These are phyloP conservation scores for Myrica gale DNA, from an alignment of 306 rosid genomes.

Conservation along the genomic window DNA sequence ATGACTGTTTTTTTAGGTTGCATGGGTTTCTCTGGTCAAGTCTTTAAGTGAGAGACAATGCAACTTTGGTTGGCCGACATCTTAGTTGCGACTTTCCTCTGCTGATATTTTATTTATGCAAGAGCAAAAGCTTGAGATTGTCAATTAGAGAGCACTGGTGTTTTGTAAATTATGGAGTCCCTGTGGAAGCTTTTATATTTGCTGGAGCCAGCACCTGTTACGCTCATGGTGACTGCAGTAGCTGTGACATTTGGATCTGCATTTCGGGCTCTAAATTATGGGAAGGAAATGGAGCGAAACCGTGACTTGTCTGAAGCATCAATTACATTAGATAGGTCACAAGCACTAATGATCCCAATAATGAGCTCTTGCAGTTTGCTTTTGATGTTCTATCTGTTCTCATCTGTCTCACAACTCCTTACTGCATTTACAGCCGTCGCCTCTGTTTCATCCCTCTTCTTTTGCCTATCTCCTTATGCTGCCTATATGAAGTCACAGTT, in stretches of 20 bases:
- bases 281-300: slow-evolving; percentile 94
- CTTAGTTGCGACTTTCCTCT: slow-evolving; percentile 13
- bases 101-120: slow-evolving; percentile 11
- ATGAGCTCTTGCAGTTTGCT: slow-evolving; percentile 97
- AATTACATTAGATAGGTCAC: slow-evolving; percentile 82
- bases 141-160: slow-evolving; percentile 4
- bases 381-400: slow-evolving; percentile 95
- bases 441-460: slow-evolving; percentile 78
- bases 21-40: slow-evolving; percentile 53
- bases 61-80: slow-evolving; percentile 51
- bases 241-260: slow-evolving; percentile 94
- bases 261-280: slow-evolving; percentile 87
- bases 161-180: slow-evolving; percentile 62
- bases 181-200: slow-evolving; percentile 74
- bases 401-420: slow-evolving; percentile 87
- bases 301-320: slow-evolving; percentile 81
- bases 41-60: slow-evolving; percentile 39
- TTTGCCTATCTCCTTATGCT: slow-evolving; percentile 72
- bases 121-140: slow-evolving; percentile 30
- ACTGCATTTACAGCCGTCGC: slow-evolving; percentile 90
- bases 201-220: slow-evolving; percentile 89
- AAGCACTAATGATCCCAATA: slow-evolving; percentile 94
- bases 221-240: slow-evolving; percentile 81
- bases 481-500: slow-evolving; percentile 63
- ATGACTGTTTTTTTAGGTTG: slow-evolving; percentile 59